A percentile compares a stretch with the other conserved stretches of the same genome.
phyloP scores from a whole-genome alignment of 192 early-diverging fungal genomes.

The Coemansia sp. region DNA sequence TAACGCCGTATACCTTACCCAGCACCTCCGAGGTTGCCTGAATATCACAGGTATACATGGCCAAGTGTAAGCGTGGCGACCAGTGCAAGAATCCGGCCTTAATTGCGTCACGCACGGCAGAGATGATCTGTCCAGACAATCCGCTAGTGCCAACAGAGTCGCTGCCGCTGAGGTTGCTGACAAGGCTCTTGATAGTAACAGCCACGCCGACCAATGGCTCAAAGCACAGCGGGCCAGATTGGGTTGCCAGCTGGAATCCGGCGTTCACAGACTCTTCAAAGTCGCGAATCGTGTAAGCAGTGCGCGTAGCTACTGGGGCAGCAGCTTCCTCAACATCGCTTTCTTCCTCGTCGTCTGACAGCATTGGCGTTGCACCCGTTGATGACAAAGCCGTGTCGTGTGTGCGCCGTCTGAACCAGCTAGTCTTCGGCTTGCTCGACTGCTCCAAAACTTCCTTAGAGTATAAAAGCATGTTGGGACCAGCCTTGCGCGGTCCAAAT shows the following conservation, averaged over 20 bases:
- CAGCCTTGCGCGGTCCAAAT: slow-evolving; percentile 42
- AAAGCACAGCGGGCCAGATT: slow-evolving; percentile 87
- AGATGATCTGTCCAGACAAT: slow-evolving; percentile 82
- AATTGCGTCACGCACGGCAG: slow-evolving; percentile 82
- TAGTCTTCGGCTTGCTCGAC: slow-evolving; percentile 20
- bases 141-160: slow-evolving; percentile 15
- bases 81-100: slow-evolving; percentile 85
- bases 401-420: slow-evolving; percentile 39
- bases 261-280: slow-evolving; percentile 81
- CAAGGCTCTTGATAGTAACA: slow-evolving; percentile 44
- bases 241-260: slow-evolving; percentile 93
- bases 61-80: slow-evolving; percentile 93
- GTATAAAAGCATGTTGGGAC: slow-evolving; percentile 54
- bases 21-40: slow-evolving; percentile 94
- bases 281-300: slow-evolving; percentile 57
- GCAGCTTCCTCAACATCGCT: slow-evolving; percentile 8
- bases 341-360: slow-evolving; percentile 41
- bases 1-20: slow-evolving; percentile 94
- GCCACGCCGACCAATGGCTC: slow-evolving; percentile 89
- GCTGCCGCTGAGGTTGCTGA: slow-evolving; percentile 15
- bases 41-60: slow-evolving; percentile 97
- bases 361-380: slow-evolving; percentile 31
- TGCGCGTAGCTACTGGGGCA: slow-evolving; percentile 12
- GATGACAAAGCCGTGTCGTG: slow-evolving; percentile 20
- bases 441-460: slow-evolving; percentile 31